Conservation (phyloP, 2,329 filamentous ascomycete genomes). For the Harringtonia aguacate region DNA sequence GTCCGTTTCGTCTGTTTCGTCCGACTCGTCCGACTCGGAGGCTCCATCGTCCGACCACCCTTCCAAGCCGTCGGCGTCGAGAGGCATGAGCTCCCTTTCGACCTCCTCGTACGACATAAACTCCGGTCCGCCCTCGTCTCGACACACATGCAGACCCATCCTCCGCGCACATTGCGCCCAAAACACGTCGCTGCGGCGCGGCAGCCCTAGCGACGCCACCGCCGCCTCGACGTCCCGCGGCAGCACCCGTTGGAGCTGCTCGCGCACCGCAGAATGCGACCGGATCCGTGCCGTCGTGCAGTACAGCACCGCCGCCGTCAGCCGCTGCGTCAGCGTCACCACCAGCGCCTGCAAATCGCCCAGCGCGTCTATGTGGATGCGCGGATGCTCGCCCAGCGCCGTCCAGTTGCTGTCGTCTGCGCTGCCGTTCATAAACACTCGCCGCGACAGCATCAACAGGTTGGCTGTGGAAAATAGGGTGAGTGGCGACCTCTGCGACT, state of each 20-base stretch:
- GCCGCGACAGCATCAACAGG: conserved; percentile 54
- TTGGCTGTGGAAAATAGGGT: conserved; percentile 45
- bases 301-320: conserved; percentile 58
- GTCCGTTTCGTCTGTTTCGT: neutral
- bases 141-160: conserved; percentile 35
- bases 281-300: conserved; percentile 60
- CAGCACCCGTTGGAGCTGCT: conserved; percentile 21
- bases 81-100: conserved; percentile 1
- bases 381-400: conserved; percentile 48
- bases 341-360: conserved; percentile 62
- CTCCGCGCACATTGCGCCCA: conserved; percentile 40
- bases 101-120: conserved; percentile 7
- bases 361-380: conserved; percentile 65
- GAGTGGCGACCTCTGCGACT: conserved; percentile 31
- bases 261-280: conserved; percentile 32
- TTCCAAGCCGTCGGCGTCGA: neutral
- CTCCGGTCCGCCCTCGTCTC: conserved; percentile 17
- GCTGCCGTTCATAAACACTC: conserved; percentile 65
- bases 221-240: conserved; percentile 40
- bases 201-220: conserved; percentile 33
- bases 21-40: neutral
- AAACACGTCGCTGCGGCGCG: conserved; percentile 24
- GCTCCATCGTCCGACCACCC: neutral
- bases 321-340: conserved; percentile 54
- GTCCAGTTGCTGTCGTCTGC: conserved; percentile 58